phyloP scores from a whole-genome alignment of 2,329 filamentous ascomycete genomes.

The Neofusicoccum parvum region DNA sequence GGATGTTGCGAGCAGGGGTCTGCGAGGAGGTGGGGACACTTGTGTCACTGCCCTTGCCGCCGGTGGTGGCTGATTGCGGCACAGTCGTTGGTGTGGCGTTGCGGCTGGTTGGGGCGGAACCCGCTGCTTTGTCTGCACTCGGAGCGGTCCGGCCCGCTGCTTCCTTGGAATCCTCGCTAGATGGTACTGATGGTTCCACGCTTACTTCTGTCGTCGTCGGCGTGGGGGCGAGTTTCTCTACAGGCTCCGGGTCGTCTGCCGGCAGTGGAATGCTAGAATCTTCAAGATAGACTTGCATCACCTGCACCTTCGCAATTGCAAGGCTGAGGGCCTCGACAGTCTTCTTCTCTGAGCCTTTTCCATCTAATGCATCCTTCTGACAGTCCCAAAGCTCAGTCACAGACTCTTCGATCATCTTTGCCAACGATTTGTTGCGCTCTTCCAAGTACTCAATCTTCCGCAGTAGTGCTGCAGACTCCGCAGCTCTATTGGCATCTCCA shows the following conservation, averaged over 20 bases:
- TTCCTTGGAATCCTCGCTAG: slow-evolving; percentile 21
- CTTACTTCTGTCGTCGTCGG: not conserved
- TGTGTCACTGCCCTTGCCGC: slow-evolving; percentile 9
- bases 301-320: slow-evolving; percentile 54
- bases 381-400: slow-evolving; percentile 64
- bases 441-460: slow-evolving; percentile 54
- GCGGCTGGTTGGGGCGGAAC: slow-evolving; percentile 12
- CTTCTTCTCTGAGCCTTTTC: slow-evolving; percentile 32
- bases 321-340: slow-evolving; percentile 47
- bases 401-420: slow-evolving; percentile 68
- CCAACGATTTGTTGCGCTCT: slow-evolving; percentile 66
- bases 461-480: slow-evolving; percentile 34
- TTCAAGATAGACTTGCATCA: slow-evolving; percentile 54
- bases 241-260: slow-evolving; percentile 37
- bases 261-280: slow-evolving; percentile 49
- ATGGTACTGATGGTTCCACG: slow-evolving; percentile 24
- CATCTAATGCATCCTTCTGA: slow-evolving; percentile 55
- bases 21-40: not conserved
- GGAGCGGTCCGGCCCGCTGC: not conserved
- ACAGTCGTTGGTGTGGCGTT: slow-evolving; percentile 15
- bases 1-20: slow-evolving; percentile 18
- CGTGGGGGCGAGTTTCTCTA: slow-evolving; percentile 9
- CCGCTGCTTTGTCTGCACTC: slow-evolving; percentile 19
- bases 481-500: slow-evolving; percentile 32
- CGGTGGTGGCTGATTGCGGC: slow-evolving; percentile 23